Percentiles rank a stretch among this genome's conserved stretches.
Evolutionary conservation across 2,329 filamentous ascomycete genomes (phyloP).

Genomic region (Raffaelea ambrosiae): DNA sequence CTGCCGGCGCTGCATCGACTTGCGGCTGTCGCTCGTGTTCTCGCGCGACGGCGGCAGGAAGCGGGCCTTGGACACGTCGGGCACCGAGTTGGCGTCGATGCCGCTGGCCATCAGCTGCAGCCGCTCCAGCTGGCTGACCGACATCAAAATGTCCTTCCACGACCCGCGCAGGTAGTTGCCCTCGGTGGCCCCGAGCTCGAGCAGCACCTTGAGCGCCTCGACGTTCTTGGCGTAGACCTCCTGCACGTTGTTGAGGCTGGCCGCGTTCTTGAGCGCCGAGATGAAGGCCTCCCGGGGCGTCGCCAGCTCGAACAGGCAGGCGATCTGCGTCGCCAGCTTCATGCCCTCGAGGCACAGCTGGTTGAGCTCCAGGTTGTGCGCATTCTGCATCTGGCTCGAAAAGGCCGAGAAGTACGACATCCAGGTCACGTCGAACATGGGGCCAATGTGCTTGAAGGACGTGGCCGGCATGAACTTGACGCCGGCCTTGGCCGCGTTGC

Average conservation of each 20-base stretch:
- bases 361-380: slow-evolving; percentile 86
- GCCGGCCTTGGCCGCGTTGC: slow-evolving; percentile 61
- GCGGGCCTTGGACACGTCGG: slow-evolving; percentile 80
- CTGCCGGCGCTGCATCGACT: slow-evolving; percentile 50
- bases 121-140: slow-evolving; percentile 89
- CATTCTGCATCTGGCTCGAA: slow-evolving; percentile 87
- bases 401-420: slow-evolving; percentile 97
- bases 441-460: slow-evolving; percentile 88
- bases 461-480: slow-evolving; percentile 83
- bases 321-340: slow-evolving; percentile 86
- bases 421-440: slow-evolving; percentile 99
- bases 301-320: slow-evolving; percentile 85
- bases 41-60: slow-evolving; percentile 48
- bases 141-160: slow-evolving; percentile 93
- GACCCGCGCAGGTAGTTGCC: slow-evolving; percentile 83
- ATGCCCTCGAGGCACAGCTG: slow-evolving; percentile 91
- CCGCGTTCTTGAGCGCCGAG: slow-evolving; percentile 83
- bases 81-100: slow-evolving; percentile 84
- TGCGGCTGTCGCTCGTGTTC: slow-evolving; percentile 48
- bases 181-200: slow-evolving; percentile 88
- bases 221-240: slow-evolving; percentile 96
- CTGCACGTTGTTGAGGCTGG: slow-evolving; percentile 89
- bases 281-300: slow-evolving; percentile 95
- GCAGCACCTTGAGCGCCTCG: slow-evolving; percentile 81
- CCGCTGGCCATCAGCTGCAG: slow-evolving; percentile 92